A percentile compares a stretch with the other conserved stretches of the same genome.
These are phyloP conservation scores for Sporisorium iseilematis-ciliati DNA, from an alignment of 1,284 basidiomycete species.

Conservation along the genomic window DNA sequence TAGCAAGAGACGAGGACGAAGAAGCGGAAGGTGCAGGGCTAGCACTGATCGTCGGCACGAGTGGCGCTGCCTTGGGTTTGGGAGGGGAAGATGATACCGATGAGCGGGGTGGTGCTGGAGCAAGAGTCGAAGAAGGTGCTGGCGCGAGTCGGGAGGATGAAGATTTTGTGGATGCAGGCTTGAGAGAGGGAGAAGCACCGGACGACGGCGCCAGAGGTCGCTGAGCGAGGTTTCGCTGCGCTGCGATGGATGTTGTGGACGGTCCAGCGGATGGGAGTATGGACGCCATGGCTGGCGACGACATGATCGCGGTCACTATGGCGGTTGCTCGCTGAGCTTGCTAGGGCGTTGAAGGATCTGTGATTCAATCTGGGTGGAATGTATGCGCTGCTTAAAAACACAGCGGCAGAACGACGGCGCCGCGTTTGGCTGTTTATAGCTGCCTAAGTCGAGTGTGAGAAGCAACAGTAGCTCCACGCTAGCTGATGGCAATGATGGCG, in stretches of 20 bases:
- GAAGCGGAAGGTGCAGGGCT: slow-evolving; percentile 3
- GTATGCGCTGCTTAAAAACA: too few species aligned
- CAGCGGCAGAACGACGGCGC: too few species aligned
- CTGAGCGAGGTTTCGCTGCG: slow-evolving; percentile 25
- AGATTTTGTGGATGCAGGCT: slow-evolving; percentile 6
- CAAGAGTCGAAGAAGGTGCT: slow-evolving; percentile 7
- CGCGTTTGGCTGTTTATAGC: too few species aligned
- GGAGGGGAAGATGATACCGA: slow-evolving; percentile 11
- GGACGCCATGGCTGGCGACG: slow-evolving; percentile 33
- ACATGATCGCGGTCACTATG: slow-evolving; percentile 11
- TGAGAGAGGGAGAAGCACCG: slow-evolving; percentile 1
- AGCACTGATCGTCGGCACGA: slow-evolving; percentile 6
- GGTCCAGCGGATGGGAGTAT: slow-evolving; percentile 26
- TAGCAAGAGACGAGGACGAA: not conserved
- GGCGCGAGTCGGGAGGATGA: slow-evolving; percentile 8
- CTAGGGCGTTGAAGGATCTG: not conserved
- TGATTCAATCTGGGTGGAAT: not conserved
- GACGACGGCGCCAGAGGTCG: slow-evolving; percentile 19
- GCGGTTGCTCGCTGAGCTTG: not conserved
- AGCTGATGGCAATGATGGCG: not conserved
- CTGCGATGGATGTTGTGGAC: slow-evolving; percentile 16
- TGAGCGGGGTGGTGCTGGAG: slow-evolving; percentile 6
- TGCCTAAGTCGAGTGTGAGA: not conserved
- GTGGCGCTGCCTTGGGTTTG: slow-evolving; percentile 7
- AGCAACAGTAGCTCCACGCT: not conserved